Conservation (phyloP, 129 eudicot species). For the Pseudognaphalium luteoalbum region DNA sequence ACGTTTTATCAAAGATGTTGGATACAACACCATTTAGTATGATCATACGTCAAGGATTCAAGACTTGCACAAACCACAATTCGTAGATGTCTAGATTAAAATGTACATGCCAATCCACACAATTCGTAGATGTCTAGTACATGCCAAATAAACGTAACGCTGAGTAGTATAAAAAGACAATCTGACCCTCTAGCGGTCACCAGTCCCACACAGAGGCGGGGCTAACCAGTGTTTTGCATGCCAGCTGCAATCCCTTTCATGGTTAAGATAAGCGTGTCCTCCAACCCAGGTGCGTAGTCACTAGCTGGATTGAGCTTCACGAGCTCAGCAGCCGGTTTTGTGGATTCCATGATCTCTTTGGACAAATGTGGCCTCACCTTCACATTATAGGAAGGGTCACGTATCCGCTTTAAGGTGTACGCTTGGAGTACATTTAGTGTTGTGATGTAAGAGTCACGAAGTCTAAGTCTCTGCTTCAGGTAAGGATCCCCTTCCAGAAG, state of each 20-base stretch:
- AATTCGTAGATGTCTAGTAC: background rate
- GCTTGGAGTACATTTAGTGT: constrained; percentile 85
- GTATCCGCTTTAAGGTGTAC: constrained; percentile 82
- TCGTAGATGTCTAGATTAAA: background rate
- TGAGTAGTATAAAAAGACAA: background rate
- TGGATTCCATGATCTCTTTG: constrained; percentile 61
- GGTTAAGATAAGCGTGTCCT: constrained; percentile 94
- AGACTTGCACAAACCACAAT: too few relatives aligned
- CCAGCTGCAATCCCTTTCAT: constrained; percentile 99
- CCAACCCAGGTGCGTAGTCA: constrained; percentile 98
- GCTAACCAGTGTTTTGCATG: constrained; percentile 91
- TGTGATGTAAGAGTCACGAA: constrained; percentile 87
- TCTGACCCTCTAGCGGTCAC: background rate
- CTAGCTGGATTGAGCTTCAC: constrained; percentile 79
- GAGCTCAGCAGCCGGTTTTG: constrained; percentile 64
- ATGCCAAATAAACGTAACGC: background rate
- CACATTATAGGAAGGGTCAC: constrained; percentile 80
- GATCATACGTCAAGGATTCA: too few relatives aligned
- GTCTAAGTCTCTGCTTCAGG: constrained; percentile 77
- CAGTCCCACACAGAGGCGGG: background rate
- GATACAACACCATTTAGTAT: background rate
- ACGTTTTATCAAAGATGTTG: background rate
- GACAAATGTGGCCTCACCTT: constrained; percentile 78
- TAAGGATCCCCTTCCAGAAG: constrained; percentile 87
- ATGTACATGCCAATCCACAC: background rate